Percentiles rank a stretch among this genome's conserved stretches.
These are phyloP conservation scores for Solanum stenotomum DNA, from an alignment of 257 asterid species.

Conservation along the genomic window DNA sequence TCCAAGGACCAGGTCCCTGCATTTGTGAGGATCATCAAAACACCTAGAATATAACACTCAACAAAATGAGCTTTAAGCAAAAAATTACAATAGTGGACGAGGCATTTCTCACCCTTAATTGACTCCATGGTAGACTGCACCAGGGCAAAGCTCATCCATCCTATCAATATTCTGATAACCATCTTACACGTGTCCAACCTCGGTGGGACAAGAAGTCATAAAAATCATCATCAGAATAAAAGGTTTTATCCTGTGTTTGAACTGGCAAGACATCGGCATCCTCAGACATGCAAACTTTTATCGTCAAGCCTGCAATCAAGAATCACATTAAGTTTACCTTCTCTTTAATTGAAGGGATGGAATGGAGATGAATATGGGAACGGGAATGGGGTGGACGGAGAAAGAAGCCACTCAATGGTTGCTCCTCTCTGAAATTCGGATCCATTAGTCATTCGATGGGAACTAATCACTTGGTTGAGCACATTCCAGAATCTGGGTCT, in stretches of 20 bases:
- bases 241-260: slow-evolving; percentile 56
- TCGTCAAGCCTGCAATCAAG: slow-evolving; percentile 44
- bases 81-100: neutral
- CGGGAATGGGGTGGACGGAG: neutral
- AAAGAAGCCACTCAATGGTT: neutral
- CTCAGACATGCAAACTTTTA: slow-evolving; percentile 49
- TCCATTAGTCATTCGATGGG: neutral
- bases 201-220: slow-evolving; percentile 49
- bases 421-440: neutral
- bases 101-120: neutral
- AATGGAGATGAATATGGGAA: neutral
- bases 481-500: neutral
- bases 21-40: no score
- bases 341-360: neutral
- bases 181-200: slow-evolving; percentile 56
- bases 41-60: no score
- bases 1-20: no score
- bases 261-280: slow-evolving; percentile 43
- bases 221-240: slow-evolving; percentile 57
- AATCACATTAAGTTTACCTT: neutral
- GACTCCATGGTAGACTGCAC: slow-evolving; percentile 51
- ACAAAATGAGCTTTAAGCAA: neutral
- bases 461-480: neutral
- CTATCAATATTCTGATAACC: slow-evolving; percentile 44
- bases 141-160: slow-evolving; percentile 62